A percentile compares a stretch with the other conserved stretches of the same genome.
Conservation (phyloP, 108 stramenopile species). For the Cyclotella sp. region DNA sequence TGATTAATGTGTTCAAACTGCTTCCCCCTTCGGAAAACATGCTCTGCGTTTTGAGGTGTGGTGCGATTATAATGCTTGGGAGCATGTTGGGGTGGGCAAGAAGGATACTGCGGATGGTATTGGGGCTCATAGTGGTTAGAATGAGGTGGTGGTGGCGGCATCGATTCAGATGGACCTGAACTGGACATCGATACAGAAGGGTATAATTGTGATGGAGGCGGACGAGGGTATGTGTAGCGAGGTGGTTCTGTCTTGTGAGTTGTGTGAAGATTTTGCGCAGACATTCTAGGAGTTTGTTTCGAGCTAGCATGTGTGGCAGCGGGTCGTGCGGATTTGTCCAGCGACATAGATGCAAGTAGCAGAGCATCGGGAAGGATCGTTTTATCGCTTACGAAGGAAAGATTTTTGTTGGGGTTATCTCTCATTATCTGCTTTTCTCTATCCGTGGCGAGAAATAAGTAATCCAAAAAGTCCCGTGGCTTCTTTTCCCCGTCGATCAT, state of each 20-base stretch:
- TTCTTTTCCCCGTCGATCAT: slow-evolving; percentile 57
- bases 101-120: not conserved
- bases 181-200: not conserved
- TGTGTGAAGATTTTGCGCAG: not conserved
- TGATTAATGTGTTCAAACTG: not conserved
- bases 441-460: slow-evolving; percentile 64
- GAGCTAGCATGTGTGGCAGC: not conserved
- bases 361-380: slow-evolving; percentile 7
- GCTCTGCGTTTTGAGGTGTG: slow-evolving; percentile 8
- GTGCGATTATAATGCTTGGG: not conserved
- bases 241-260: not conserved
- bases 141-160: not conserved
- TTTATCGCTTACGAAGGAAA: slow-evolving; percentile 3
- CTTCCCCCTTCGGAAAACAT: slow-evolving; percentile 35
- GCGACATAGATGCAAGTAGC: slow-evolving; percentile 4
- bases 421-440: slow-evolving; percentile 49
- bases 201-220: slow-evolving; percentile 5
- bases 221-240: slow-evolving; percentile 18
- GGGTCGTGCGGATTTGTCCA: not conserved
- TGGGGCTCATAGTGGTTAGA: not conserved
- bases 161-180: slow-evolving; percentile 1
- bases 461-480: slow-evolving; percentile 69
- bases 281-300: not conserved
- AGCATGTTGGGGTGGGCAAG: not conserved
- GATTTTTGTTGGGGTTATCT: slow-evolving; percentile 10